A percentile compares a stretch with the other conserved stretches of the same genome.
These are phyloP conservation scores for Colletotrichum australisinense DNA, from an alignment of 2,329 filamentous ascomycete species.

Conservation along the genomic window DNA sequence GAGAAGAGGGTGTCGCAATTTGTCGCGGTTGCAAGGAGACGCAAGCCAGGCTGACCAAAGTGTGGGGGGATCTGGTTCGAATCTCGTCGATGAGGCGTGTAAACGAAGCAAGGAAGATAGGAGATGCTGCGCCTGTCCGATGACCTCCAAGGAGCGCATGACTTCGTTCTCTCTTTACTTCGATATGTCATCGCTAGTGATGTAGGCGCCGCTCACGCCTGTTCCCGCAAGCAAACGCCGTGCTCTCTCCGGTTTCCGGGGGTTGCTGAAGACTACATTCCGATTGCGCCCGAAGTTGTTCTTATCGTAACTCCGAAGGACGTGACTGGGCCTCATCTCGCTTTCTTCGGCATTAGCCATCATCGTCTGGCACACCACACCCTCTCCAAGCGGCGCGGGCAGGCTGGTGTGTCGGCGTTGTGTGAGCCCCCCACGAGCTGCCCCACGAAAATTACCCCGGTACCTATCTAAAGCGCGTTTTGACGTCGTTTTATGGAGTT, in stretches of 20 bases:
- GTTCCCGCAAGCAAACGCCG: background rate
- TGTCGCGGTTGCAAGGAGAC: slow-evolving; percentile 4
- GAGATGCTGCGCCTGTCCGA: background rate
- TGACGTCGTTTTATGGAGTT: slow-evolving; percentile 37
- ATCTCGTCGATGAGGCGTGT: slow-evolving; percentile 11
- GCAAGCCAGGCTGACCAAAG: background rate
- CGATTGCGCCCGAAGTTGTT: slow-evolving; percentile 15
- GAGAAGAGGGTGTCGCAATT: background rate
- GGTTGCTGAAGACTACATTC: background rate
- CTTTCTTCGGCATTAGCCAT: slow-evolving; percentile 15
- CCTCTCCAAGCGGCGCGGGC: slow-evolving; percentile 14
- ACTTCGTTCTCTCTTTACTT: background rate
- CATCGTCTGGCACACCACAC: slow-evolving; percentile 9
- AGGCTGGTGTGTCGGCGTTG: slow-evolving; percentile 17
- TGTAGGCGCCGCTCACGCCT: background rate
- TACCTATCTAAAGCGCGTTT: slow-evolving; percentile 24
- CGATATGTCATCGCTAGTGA: background rate
- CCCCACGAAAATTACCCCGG: slow-evolving; percentile 31
- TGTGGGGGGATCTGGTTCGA: slow-evolving; percentile 7
- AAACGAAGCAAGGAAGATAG: background rate
- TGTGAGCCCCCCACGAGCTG: slow-evolving; percentile 32
- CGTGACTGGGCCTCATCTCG: slow-evolving; percentile 12
- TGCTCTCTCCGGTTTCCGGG: background rate
- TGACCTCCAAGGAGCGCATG: background rate
- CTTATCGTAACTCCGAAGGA: slow-evolving; percentile 28